Percentiles rank a stretch among this genome's conserved stretches.
Conservation (phyloP, 2,329 filamentous ascomycete species). For the Periconia macrospinosa region DNA sequence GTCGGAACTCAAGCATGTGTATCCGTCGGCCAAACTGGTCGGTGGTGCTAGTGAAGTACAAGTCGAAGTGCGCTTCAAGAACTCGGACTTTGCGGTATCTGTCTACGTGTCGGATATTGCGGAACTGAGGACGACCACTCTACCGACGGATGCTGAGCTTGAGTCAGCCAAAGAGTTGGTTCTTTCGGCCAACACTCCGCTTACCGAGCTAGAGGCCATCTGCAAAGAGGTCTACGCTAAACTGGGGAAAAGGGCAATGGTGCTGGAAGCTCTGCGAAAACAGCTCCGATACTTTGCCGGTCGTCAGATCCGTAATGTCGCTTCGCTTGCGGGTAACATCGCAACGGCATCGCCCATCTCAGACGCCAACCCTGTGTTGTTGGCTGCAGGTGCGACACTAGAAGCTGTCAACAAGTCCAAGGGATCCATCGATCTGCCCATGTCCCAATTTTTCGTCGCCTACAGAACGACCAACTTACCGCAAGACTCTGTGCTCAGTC, state of each 20-base stretch:
- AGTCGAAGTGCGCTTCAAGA: constrained; percentile 97
- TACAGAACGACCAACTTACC: constrained; percentile 83
- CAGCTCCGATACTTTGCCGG: constrained; percentile 94
- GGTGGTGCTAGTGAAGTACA: constrained; percentile 95
- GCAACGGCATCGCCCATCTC: constrained; percentile 94
- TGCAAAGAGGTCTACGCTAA: constrained; percentile 70
- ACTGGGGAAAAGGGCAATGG: constrained; percentile 39
- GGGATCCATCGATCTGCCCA: constrained; percentile 61
- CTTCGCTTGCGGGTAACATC: constrained; percentile 89
- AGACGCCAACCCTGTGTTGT: constrained; percentile 87
- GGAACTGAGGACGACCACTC: constrained; percentile 70
- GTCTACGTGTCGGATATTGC: constrained; percentile 91
- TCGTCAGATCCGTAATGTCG: constrained; percentile 91
- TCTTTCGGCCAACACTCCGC: constrained; percentile 84
- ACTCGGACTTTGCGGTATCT: constrained; percentile 82
- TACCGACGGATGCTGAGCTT: constrained; percentile 30
- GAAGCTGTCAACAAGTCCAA: constrained; percentile 74
- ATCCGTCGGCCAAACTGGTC: constrained; percentile 89
- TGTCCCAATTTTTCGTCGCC: constrained; percentile 85
- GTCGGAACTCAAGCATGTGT: constrained; percentile 81
- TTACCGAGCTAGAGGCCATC: constrained; percentile 86
- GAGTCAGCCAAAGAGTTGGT: constrained; percentile 56
- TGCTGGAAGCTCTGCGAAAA: constrained; percentile 73
- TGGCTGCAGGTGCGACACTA: constrained; percentile 78
- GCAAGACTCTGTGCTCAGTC: constrained; percentile 76